Evolutionary conservation across 192 early-diverging fungal genomes (phyloP), one percentile per base, ranked within the genome.

Genomic region (Backusella parvicylindrica): DNA sequence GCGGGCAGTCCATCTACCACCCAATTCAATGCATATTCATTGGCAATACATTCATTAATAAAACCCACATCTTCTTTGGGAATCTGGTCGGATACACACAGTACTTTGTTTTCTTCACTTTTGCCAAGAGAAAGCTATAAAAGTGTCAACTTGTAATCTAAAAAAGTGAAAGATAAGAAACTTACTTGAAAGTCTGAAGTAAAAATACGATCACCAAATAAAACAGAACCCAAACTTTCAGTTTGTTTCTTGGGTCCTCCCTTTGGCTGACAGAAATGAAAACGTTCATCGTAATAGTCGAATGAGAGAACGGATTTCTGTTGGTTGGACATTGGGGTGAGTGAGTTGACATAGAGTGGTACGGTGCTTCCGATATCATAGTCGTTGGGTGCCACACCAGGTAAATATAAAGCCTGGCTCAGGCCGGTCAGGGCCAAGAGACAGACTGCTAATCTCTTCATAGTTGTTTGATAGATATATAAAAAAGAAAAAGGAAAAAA

Each of bases 121-220:
- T 88, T 80, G 7, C 80, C 75, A 87, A 95, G 92, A n/a, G 84
- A 49, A 60, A 95, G 79, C 92, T 94, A 81, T 31, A 26, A 21
- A 31, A 64, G 21, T 32, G 15, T n/a, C 13, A 35, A 50, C 12
- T 53, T 32, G 3, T n/a, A 49, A 43, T 23, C 37, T 28, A 40
- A 12, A 11, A 43, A 6, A 68, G 0, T 23, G 26, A 38, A 23
- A 47, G 26, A 15, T 23, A 13, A 40, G 35, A 2, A 81, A 6
- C 78, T 74, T 81, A 97, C 89, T 82, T 95, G 77, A 75, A 95
- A 95, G 2, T 84, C 84, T 4, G 96, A 96, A 65, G 84, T 89
- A 64, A 89, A 95, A 76, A 99, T 93, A 43, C 97, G 90, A 75
- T 99, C 96, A 7, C 97, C 97, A 92, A 99, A 99, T 35, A 99